Evolutionary conservation across 306 rosid species (phyloP), one percentile per base, ranked within the genome.

Genomic region (Quercus engelmannii): DNA sequence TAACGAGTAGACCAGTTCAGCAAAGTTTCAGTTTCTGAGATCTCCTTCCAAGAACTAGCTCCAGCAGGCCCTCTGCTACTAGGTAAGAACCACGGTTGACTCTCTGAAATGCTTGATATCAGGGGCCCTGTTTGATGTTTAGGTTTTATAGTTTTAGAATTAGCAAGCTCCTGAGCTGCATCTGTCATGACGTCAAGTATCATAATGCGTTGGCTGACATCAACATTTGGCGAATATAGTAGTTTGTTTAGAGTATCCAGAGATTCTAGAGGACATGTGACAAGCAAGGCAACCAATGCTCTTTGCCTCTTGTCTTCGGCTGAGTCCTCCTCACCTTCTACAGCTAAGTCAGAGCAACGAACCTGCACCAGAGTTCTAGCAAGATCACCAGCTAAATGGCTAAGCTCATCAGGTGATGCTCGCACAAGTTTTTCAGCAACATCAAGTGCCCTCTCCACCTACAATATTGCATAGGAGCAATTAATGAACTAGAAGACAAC

Each of bases 321-420:
- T 68, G 96, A 87, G 26, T 90, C 99, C 87, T 95, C 99, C 71
- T 85, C 98, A 20, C 98, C 98, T 81, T 95, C 99, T 79, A 91
- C 87, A 69, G 99, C 91, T 77, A 91, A 82, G 74, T 95, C 97
- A 75, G 96, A 90, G 87, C 99, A 95, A 75, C 93, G 98, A 76
- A 95, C 93, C 88, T 92, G 95, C 79, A 90, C 86, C 55, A 95
- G 95, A 80, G 92, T 89, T 88, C 97, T 88, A 55, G 86, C 82
- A 14, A 95, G 92, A 89, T 92, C 98, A 65, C 87, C 78, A 52
- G 96, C 97, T 43, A 91, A 74, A 18, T 90, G 92, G 84, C 86
- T 88, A 55, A 95, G 97, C 85, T 95, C 99, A 61, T 95, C 99
- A 1, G 99, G 99, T 33, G 98, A 91, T 49, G 97, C 94, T 84